Percentiles rank a stretch among this genome's conserved stretches.
Conservation (phyloP, 2,329 filamentous ascomycete species). For the Colletotrichum tropicicola region DNA sequence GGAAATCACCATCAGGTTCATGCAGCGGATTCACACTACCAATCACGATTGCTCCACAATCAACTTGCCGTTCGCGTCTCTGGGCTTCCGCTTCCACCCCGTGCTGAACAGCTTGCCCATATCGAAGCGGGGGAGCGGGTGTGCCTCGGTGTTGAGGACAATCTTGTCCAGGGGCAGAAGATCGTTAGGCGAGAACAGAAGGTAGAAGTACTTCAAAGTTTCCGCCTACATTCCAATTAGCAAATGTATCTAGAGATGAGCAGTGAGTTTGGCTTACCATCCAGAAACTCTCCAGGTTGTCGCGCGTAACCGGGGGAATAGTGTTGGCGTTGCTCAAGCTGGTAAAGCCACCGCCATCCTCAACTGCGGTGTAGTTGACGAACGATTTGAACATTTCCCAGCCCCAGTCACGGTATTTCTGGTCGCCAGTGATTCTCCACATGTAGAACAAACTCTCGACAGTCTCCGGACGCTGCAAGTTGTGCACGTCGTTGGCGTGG, state of each 20-base stretch:
- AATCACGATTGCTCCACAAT: conserved; percentile 31
- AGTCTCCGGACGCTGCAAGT: conserved; percentile 94
- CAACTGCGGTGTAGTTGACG: conserved; percentile 82
- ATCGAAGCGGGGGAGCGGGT: conserved; percentile 88
- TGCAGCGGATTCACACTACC: not conserved
- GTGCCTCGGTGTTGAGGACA: conserved; percentile 96
- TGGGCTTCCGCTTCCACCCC: conserved; percentile 79
- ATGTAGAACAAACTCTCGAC: conserved; percentile 98
- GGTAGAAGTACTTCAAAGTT: conserved; percentile 97
- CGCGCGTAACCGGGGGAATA: conserved; percentile 74
- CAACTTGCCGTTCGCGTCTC: conserved; percentile 56
- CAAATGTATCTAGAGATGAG: not conserved
- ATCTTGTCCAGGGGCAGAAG: conserved; percentile 85
- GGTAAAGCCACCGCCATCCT: conserved; percentile 82
- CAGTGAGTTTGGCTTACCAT: conserved; percentile 66
- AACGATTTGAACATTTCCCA: conserved; percentile 99
- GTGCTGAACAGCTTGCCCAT: conserved; percentile 80
- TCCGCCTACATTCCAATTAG: conserved; percentile 72
- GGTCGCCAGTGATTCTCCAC: conserved; percentile 96
- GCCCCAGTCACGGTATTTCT: conserved; percentile 92
- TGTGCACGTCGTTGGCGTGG: conserved; percentile 86
- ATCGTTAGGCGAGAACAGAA: conserved; percentile 87
- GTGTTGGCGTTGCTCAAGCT: conserved; percentile 79
- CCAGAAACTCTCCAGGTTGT: conserved; percentile 99
- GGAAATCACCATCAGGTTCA: not conserved